Conservation (phyloP, 139 green algal species). For the Chlorella sp. region DNA sequence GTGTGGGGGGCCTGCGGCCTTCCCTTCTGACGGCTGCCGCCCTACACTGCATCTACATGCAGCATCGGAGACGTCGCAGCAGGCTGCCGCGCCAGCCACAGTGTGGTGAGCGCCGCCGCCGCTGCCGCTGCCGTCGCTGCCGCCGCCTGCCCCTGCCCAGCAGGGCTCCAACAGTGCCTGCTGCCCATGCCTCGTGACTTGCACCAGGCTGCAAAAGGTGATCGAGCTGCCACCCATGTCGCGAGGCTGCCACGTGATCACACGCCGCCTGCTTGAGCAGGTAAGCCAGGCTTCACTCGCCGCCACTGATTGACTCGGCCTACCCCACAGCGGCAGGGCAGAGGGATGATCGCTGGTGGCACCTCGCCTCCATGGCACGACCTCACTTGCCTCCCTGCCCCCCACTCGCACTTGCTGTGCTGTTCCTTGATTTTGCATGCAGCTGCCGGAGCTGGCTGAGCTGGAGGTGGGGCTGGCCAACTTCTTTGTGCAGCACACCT, state of each 20-base stretch:
- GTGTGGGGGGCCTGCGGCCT: no score
- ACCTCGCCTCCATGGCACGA: background rate
- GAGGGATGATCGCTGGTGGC: background rate
- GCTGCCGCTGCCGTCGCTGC: background rate
- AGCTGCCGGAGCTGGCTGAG: conserved; percentile 43
- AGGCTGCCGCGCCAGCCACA: background rate
- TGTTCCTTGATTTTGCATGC: background rate
- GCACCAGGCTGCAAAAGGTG: conserved; percentile 46
- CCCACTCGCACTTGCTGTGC: background rate
- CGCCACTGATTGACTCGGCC: background rate
- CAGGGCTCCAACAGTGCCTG: background rate
- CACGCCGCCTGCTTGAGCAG: conserved; percentile 61
- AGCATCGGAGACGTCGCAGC: background rate
- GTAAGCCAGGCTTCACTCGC: background rate
- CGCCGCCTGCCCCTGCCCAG: background rate
- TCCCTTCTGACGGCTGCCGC: no score
- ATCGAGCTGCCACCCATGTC: conserved; percentile 51
- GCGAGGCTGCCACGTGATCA: conserved; percentile 80
- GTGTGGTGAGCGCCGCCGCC: conserved; percentile 3
- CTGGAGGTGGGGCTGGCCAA: conserved; percentile 78
- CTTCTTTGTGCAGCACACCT: conserved; percentile 81
- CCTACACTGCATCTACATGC: background rate
- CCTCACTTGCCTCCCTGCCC: background rate
- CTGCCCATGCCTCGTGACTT: background rate
- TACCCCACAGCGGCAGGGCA: no score